Conservation (phyloP, 106 monocot genomes). For the Dactylorhiza incarnata region DNA sequence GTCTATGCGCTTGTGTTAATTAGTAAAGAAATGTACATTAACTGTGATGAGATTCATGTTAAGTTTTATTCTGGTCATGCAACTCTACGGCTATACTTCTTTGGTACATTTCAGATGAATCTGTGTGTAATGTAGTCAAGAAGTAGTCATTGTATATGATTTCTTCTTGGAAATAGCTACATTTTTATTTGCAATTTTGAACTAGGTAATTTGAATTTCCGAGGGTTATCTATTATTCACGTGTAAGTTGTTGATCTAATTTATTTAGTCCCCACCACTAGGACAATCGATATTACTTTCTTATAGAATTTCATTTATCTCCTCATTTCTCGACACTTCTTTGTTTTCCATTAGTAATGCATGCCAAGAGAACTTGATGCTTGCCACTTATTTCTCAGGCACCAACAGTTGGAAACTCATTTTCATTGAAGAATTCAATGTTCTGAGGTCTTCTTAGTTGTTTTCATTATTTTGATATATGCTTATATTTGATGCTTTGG, state of each 20-base stretch:
- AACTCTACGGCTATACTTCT: neutral
- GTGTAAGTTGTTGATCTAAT: neutral
- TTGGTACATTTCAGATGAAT: neutral
- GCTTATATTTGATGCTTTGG: neutral
- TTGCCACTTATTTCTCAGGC: neutral
- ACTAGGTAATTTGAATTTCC: neutral
- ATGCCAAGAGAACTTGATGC: neutral
- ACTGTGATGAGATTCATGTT: neutral
- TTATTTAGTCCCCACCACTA: neutral
- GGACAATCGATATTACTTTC: neutral
- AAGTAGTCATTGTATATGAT: neutral
- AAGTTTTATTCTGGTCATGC: neutral
- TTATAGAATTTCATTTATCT: neutral
- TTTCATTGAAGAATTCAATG: neutral
- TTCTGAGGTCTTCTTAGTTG: neutral
- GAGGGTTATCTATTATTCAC: neutral
- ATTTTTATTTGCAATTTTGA: neutral
- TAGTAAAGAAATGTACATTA: neutral
- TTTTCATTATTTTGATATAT: neutral
- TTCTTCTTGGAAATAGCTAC: neutral
- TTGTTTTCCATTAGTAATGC: neutral
- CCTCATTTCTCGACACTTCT: neutral
- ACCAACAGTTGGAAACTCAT: neutral
- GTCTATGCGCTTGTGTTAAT: neutral
- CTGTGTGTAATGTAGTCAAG: neutral